phyloP scores from a whole-genome alignment of 2,329 filamentous ascomycete genomes.

The Pezicula carpinea region DNA sequence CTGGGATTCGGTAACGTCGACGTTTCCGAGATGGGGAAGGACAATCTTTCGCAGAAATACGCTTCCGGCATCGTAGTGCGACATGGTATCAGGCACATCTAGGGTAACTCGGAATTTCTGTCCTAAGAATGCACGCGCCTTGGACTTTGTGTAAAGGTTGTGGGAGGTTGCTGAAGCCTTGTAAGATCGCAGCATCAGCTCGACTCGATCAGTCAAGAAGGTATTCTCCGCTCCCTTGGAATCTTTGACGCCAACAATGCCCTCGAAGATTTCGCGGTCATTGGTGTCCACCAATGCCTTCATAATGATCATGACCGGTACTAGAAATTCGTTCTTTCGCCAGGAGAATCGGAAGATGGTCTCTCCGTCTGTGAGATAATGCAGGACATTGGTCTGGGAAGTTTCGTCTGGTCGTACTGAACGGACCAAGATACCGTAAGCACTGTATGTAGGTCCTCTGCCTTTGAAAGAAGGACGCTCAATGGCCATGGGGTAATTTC shows the following conservation, averaged over 20 bases:
- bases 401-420: slow-evolving; percentile 96
- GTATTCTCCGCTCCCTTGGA: slow-evolving; percentile 81
- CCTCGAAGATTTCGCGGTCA: slow-evolving; percentile 92
- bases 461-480: slow-evolving; percentile 84
- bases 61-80: slow-evolving; percentile 82
- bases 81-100: slow-evolving; percentile 76
- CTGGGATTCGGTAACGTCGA: slow-evolving; percentile 77
- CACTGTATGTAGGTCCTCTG: slow-evolving; percentile 81
- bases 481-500: slow-evolving; percentile 95
- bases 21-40: slow-evolving; percentile 83
- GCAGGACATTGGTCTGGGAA: slow-evolving; percentile 93
- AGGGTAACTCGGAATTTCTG: slow-evolving; percentile 88
- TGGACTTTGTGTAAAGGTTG: slow-evolving; percentile 72
- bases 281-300: slow-evolving; percentile 96
- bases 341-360: slow-evolving; percentile 97
- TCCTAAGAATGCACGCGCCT: slow-evolving; percentile 82
- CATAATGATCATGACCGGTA: slow-evolving; percentile 93
- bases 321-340: slow-evolving; percentile 95
- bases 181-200: slow-evolving; percentile 87
- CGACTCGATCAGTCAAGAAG: slow-evolving; percentile 91
- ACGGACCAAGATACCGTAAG: slow-evolving; percentile 85
- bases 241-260: slow-evolving; percentile 72
- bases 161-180: slow-evolving; percentile 59
- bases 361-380: slow-evolving; percentile 94
- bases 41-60: slow-evolving; percentile 90